Conservation (phyloP, 257 asterid species). For the Plantago elongata region DNA sequence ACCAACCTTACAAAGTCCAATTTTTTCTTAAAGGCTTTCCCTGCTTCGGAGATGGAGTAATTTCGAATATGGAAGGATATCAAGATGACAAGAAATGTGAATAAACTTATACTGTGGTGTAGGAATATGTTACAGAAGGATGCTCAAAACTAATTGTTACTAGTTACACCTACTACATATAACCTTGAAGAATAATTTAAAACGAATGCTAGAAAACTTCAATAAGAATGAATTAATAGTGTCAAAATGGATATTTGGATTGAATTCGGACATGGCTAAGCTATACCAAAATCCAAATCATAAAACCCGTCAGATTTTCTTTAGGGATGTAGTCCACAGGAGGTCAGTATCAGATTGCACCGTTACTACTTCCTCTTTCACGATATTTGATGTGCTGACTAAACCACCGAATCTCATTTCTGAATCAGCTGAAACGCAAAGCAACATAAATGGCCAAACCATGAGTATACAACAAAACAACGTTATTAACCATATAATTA, state of each 20-base stretch:
- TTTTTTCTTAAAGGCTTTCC: not conserved
- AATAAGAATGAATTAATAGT: constrained; percentile 13
- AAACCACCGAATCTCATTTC: constrained; percentile 87
- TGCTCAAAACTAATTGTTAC: not conserved
- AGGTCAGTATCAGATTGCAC: constrained; percentile 78
- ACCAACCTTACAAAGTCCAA: not conserved
- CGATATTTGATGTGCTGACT: constrained; percentile 81
- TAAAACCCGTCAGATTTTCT: constrained; percentile 25
- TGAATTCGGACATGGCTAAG: not conserved
- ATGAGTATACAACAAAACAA: not conserved
- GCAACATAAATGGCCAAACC: not conserved
- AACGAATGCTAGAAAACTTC: not conserved
- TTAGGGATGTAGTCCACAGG: constrained; percentile 87
- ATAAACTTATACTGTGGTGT: not conserved
- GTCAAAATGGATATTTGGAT: not conserved
- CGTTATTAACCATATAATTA: not conserved
- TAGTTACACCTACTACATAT: not conserved
- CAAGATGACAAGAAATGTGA: not conserved
- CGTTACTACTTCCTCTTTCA: constrained; percentile 48
- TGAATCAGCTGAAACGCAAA: constrained; percentile 45
- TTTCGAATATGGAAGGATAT: not conserved
- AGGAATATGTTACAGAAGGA: not conserved
- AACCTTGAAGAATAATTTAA: constrained; percentile 13
- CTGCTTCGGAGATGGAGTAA: not conserved
- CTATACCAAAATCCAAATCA: constrained; percentile 6